phyloP scores from a whole-genome alignment of 192 early-diverging fungal genomes.

The Chytriomyces sp. region DNA sequence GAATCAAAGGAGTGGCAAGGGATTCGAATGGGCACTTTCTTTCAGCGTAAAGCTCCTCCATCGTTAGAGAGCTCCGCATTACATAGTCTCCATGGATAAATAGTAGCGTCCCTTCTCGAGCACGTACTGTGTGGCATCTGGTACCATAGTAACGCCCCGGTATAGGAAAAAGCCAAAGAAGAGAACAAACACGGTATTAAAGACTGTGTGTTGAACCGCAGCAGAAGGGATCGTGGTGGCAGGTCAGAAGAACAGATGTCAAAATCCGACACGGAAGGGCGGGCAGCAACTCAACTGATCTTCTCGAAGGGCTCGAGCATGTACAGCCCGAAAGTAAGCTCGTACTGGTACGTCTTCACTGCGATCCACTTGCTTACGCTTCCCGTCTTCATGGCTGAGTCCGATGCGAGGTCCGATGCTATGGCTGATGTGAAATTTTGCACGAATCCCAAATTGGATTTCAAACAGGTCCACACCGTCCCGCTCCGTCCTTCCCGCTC shows the following conservation, averaged over 20 bases:
- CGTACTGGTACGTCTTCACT: conserved; percentile 84
- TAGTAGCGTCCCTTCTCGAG: conserved; percentile 10
- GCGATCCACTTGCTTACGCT: conserved; percentile 44
- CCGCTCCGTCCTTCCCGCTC: too few species aligned
- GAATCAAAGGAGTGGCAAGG: too few species aligned
- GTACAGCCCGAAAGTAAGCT: conserved; percentile 87
- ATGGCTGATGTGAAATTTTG: too few species aligned
- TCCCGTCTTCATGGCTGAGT: not conserved
- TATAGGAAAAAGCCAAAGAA: conserved; percentile 20
- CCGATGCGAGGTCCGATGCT: too few species aligned
- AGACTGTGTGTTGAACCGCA: not conserved
- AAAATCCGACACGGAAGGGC: not conserved
- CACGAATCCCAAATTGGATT: too few species aligned
- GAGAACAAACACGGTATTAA: conserved; percentile 8
- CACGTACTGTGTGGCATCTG: not conserved
- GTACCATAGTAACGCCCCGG: conserved; percentile 4
- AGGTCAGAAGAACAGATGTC: not conserved
- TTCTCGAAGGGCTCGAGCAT: conserved; percentile 99
- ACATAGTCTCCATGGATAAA: conserved; percentile 5
- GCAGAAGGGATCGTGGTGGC: not conserved
- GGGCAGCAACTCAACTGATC: conserved; percentile 37
- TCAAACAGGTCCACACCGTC: too few species aligned
- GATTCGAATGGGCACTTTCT: too few species aligned
- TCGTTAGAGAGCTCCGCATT: too few species aligned
- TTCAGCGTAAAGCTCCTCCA: too few species aligned